Evolutionary conservation across 257 asterid genomes (phyloP).

Genomic region (Agastache rugosa): DNA sequence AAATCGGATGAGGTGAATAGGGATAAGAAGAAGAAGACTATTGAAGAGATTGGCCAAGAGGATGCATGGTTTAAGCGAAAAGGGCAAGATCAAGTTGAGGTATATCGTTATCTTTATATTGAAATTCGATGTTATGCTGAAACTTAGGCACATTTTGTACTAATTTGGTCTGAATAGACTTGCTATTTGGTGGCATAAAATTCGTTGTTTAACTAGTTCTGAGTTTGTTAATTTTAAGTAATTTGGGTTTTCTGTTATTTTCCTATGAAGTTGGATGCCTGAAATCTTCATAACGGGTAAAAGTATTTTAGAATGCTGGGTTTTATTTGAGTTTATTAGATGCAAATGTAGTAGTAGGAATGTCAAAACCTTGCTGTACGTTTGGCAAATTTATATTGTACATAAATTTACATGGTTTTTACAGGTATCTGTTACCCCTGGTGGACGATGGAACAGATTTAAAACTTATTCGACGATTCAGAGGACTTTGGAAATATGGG

Average conservation of each 20-base stretch:
- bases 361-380: neutral
- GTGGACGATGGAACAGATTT: slow-evolving; percentile 97
- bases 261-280: neutral
- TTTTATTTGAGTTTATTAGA: neutral
- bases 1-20: slow-evolving; percentile 45
- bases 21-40: slow-evolving; percentile 58
- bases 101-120: slow-evolving; percentile 29
- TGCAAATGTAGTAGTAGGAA: neutral
- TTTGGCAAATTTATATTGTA: slow-evolving; percentile 1
- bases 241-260: neutral
- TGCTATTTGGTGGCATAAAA: neutral
- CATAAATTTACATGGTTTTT: slow-evolving; percentile 3
- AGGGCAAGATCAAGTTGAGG: slow-evolving; percentile 60
- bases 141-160: neutral
- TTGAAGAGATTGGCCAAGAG: slow-evolving; percentile 92
- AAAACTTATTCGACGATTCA: slow-evolving; percentile 96
- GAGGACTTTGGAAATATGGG: slow-evolving; percentile 98
- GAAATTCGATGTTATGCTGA: neutral
- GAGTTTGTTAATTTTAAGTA: neutral
- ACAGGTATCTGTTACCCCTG: slow-evolving; percentile 95
- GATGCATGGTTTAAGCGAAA: slow-evolving; percentile 84
- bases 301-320: neutral
- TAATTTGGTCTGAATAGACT: neutral
- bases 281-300: neutral
- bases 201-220: neutral